Conservation (phyloP, 768 basidiomycete genomes). For the Tricholomella constricta region DNA sequence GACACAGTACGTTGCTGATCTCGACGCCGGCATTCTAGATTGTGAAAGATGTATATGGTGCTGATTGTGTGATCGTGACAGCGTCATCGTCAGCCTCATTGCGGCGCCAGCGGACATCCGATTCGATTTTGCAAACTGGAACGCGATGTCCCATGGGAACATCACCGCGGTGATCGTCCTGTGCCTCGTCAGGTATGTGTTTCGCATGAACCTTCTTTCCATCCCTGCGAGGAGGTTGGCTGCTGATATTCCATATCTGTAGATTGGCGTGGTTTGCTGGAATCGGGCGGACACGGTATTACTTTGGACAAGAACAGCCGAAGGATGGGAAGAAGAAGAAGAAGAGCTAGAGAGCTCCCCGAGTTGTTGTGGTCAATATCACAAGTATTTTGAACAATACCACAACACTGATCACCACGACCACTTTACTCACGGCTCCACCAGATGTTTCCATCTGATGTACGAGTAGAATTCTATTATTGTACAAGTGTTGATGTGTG, state of each 20-base stretch:
- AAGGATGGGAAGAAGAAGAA: slow-evolving; percentile 6
- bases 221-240: slow-evolving; percentile 1
- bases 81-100: slow-evolving; percentile 57
- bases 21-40: background rate
- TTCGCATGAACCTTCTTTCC: background rate
- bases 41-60: background rate
- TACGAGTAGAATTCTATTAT: background rate
- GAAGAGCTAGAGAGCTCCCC: background rate
- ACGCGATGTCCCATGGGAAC: slow-evolving; percentile 75
- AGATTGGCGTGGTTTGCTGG: slow-evolving; percentile 24
- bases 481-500: background rate
- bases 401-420: no score
- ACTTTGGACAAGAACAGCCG: slow-evolving; percentile 12
- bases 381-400: background rate
- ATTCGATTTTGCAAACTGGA: slow-evolving; percentile 58
- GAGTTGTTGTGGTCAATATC: background rate
- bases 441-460: background rate
- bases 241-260: background rate
- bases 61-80: slow-evolving; percentile 35
- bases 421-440: background rate
- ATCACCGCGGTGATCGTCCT: slow-evolving; percentile 64
- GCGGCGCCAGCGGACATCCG: slow-evolving; percentile 59
- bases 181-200: slow-evolving; percentile 55
- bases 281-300: slow-evolving; percentile 22
- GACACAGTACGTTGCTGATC: slow-evolving; percentile 53